phyloP scores from a whole-genome alignment of 257 asterid genomes.

The Petunia axillaris region DNA sequence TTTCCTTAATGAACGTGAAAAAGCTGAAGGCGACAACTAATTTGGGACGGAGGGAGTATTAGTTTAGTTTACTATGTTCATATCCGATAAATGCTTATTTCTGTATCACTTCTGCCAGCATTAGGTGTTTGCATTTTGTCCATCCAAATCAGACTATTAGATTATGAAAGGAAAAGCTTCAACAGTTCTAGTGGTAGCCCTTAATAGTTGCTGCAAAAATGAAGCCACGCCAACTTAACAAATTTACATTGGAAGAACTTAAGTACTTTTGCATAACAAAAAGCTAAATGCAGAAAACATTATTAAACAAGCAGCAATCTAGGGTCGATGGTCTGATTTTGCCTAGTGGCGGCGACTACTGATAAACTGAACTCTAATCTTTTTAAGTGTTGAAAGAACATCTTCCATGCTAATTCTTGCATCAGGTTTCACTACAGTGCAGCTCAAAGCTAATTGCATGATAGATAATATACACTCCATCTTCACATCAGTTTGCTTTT shows the following conservation, averaged over 20 bases:
- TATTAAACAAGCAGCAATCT: not conserved
- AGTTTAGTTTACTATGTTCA: not conserved
- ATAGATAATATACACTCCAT: not conserved
- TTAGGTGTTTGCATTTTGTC: not conserved
- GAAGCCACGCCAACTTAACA: too few relatives aligned
- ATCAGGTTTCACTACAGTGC: not conserved
- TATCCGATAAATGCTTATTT: not conserved
- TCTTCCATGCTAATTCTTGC: not conserved
- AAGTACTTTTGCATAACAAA: not conserved
- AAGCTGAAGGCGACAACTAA: too few relatives aligned
- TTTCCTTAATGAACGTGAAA: too few relatives aligned
- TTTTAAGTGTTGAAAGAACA: not conserved
- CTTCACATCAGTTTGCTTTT: not conserved
- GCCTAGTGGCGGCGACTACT: not conserved
- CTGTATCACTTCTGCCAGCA: not conserved
- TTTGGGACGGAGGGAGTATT: too few relatives aligned
- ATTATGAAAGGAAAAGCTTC: too few relatives aligned
- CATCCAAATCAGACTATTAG: too few relatives aligned
- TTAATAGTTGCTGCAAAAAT: too few relatives aligned
- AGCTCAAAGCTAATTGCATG: slow-evolving; percentile 5
- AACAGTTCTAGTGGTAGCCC: too few relatives aligned
- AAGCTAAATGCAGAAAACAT: not conserved
- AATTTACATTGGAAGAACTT: too few relatives aligned
- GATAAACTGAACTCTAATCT: not conserved
- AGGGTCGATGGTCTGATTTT: not conserved